Evolutionary conservation across 192 early-diverging fungal genomes (phyloP).

Genomic region (Pecoramyces ruminantium): DNA sequence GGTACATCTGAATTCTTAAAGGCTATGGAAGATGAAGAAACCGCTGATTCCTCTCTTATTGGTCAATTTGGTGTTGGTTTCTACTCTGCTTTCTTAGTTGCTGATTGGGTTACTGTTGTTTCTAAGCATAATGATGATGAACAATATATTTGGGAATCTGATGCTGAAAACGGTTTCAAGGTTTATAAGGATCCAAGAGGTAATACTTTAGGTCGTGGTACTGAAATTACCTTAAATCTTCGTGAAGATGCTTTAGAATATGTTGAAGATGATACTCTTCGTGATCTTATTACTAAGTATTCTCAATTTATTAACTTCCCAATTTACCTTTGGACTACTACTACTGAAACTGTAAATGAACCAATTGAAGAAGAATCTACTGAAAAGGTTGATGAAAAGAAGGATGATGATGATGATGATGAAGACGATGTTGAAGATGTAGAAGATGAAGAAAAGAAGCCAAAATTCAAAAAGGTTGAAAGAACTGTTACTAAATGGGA

Average conservation of each 20-base stretch:
- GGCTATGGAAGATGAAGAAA: slow-evolving; percentile 47
- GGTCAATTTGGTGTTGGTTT: slow-evolving; percentile 99
- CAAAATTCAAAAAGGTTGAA: slow-evolving; percentile 34
- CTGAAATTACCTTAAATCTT: slow-evolving; percentile 77
- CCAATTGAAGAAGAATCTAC: slow-evolving; percentile 18
- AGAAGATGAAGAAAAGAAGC: slow-evolving; percentile 14
- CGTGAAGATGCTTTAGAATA: slow-evolving; percentile 77
- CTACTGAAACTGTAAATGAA: slow-evolving; percentile 38
- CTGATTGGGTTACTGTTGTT: slow-evolving; percentile 83
- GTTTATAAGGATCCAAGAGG: slow-evolving; percentile 79
- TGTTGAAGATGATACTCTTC: slow-evolving; percentile 49
- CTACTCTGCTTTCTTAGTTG: slow-evolving; percentile 92
- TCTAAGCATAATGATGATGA: slow-evolving; percentile 72
- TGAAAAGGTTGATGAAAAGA: slow-evolving; percentile 7
- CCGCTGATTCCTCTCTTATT: slow-evolving; percentile 36
- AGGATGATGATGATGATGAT: slow-evolving; percentile 5
- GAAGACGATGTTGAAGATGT: slow-evolving; percentile 25
- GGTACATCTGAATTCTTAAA: slow-evolving; percentile 82
- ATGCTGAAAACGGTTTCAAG: slow-evolving; percentile 74
- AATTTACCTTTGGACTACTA: slow-evolving; percentile 65
- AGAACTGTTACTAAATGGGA: slow-evolving; percentile 49
- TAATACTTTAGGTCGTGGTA: slow-evolving; percentile 82
- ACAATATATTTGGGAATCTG: slow-evolving; percentile 90
- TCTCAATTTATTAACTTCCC: slow-evolving; percentile 97
- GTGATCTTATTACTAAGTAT: slow-evolving; percentile 64